Percentiles rank a stretch among this genome's conserved stretches.
Conservation (phyloP, 225 moss, liverwort and hornwort genomes). For the Straminergon stramineum region DNA sequence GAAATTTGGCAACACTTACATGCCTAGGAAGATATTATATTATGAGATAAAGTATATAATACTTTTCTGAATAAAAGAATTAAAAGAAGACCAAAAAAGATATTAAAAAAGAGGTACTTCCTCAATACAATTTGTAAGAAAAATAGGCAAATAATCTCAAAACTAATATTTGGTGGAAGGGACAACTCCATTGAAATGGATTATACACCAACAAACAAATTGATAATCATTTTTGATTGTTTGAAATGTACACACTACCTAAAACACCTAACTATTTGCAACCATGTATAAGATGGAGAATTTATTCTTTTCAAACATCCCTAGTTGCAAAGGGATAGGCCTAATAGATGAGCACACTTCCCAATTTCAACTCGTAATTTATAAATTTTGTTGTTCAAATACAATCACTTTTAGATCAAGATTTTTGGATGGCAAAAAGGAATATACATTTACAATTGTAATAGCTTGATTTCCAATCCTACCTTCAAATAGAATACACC, state of each 20-base stretch:
- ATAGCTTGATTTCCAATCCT: background rate
- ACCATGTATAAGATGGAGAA: background rate
- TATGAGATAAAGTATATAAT: background rate
- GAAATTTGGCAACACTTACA: background rate
- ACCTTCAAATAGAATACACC: background rate
- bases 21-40: rapidly evolving
- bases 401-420: background rate
- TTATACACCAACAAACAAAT: background rate
- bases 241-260: background rate
- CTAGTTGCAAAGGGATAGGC: background rate
- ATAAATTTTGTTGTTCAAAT: background rate
- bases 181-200: background rate
- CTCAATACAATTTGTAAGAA: background rate
- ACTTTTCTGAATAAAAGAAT: background rate
- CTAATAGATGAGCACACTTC: too few relatives aligned
- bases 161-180: background rate
- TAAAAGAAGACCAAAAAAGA: background rate
- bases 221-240: background rate
- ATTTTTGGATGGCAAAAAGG: background rate
- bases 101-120: background rate
- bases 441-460: background rate
- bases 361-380: background rate
- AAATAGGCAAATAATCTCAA: background rate
- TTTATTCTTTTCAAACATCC: background rate
- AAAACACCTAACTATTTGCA: too few relatives aligned